A percentile compares a stretch with the other conserved stretches of the same genome.
phyloP scores from a whole-genome alignment of 495 filamentous ascomycete species.

The Cercophora newfieldiana region DNA sequence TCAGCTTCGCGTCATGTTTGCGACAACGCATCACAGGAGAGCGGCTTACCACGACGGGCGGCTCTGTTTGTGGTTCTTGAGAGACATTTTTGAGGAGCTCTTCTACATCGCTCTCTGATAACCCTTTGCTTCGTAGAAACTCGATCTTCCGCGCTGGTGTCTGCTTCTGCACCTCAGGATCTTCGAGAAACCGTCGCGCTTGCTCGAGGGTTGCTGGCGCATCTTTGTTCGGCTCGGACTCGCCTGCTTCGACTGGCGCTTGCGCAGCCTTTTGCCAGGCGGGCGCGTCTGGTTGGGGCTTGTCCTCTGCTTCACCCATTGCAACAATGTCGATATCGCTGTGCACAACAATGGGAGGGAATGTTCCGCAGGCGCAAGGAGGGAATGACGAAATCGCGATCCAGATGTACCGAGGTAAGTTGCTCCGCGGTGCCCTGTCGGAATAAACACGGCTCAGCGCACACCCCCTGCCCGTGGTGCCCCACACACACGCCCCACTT shows the following conservation, averaged over 20 bases:
- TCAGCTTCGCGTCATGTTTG: slow-evolving; percentile 6
- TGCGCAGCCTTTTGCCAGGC: slow-evolving; percentile 20
- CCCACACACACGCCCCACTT: neutral
- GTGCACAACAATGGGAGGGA: neutral
- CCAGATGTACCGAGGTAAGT: slow-evolving; percentile 18
- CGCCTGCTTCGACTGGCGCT: slow-evolving; percentile 14
- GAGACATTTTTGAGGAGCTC: slow-evolving; percentile 55
- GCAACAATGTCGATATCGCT: neutral
- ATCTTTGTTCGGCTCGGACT: slow-evolving; percentile 24
- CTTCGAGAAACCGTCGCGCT: slow-evolving; percentile 76
- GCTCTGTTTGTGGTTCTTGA: slow-evolving; percentile 33
- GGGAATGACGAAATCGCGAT: neutral
- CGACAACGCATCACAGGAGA: neutral
- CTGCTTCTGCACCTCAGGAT: slow-evolving; percentile 70
- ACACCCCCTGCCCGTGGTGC: slow-evolving; percentile 7
- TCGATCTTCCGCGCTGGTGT: slow-evolving; percentile 69
- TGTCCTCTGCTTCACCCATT: slow-evolving; percentile 25
- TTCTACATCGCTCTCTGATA: slow-evolving; percentile 66
- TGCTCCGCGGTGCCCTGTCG: slow-evolving; percentile 7
- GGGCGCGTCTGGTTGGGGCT: slow-evolving; percentile 17
- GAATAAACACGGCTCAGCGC: neutral
- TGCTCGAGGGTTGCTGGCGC: slow-evolving; percentile 60
- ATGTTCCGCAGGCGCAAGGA: neutral
- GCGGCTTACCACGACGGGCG: slow-evolving; percentile 21
- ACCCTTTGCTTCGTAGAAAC: slow-evolving; percentile 79